Base-by-base conservation (phyloP, 768 basidiomycete species). In the Mrakia gelida region DNA sequence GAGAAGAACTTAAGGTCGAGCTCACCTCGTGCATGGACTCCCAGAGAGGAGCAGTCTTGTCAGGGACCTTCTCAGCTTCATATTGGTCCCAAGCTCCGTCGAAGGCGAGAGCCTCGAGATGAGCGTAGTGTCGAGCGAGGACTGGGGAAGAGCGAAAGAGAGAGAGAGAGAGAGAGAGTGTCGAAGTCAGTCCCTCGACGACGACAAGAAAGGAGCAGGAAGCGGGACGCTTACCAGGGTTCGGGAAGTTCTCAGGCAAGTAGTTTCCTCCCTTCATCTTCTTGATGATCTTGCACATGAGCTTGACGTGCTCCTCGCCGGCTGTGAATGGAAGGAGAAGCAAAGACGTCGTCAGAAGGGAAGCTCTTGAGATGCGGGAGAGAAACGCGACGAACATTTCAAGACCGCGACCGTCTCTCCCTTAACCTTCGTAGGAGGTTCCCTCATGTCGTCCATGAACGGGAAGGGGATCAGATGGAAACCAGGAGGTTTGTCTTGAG, bases 401-500 rank as follows among this genome's bases (percentile, higher is more conserved):
- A 67, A 32, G 15, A 38, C 5, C 8, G 63, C 63, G 3, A 67
- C 43, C 4, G 26, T 26, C 45, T 75, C 62, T 26, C 56, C 87
- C 28, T 90, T 88, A 16, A 94, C 84, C 2, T 80, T 82, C 71
- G 81, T 82, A 0, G 92, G 90, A 9, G 92, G 92, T 28, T 87
- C 87, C 70, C 97, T 90, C 71, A 98, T 91, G 81, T 99, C 97
- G 82, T 99, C 97, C 6, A 92, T 92, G 83, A 92, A 99, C 0
- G 96, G 95, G n/a, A 98, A 84, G 23, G 92, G 91, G 77, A 98
- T 91, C 72, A 98, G 86, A 84, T 98, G 95, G 81, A 98, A 92
- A 8, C 97, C 97, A 1, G 92, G 90, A 49, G 97, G 93, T 61
- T 92, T 90, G 73, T 85, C 81, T 75, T 89, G 90, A 87, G 90